These are phyloP conservation scores for Trametes gibbosa DNA, from an alignment of 768 basidiomycete genomes.

Conservation along the genomic window DNA sequence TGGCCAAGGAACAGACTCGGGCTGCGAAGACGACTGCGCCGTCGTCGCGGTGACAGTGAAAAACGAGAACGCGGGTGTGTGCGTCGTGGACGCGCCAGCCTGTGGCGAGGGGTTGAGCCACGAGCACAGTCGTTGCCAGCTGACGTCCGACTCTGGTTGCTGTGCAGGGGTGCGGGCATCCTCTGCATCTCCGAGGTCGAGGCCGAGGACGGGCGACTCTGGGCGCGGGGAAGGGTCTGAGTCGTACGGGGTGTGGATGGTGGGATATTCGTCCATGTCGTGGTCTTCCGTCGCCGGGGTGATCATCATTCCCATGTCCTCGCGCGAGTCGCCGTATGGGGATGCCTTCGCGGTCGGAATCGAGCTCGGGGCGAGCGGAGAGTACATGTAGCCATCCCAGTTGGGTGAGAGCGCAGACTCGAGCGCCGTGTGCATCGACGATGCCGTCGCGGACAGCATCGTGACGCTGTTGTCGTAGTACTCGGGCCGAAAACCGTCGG, in stretches of 20 bases:
- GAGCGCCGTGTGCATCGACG: constrained; percentile 73
- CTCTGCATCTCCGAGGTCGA: constrained; percentile 14
- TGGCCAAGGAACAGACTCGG: constrained; percentile 19
- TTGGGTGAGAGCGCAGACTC: constrained; percentile 58
- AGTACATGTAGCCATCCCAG: constrained; percentile 31
- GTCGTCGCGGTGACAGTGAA: constrained; percentile 17
- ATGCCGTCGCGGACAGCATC: constrained; percentile 46
- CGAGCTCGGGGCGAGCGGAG: constrained; percentile 20
- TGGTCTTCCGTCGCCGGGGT: constrained; percentile 23
- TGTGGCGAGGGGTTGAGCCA: constrained; percentile 16
- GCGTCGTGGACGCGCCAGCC: constrained; percentile 5
- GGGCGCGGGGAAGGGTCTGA: constrained; percentile 21
- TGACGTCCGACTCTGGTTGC: constrained; percentile 2
- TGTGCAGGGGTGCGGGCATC: background rate
- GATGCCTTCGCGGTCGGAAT: constrained; percentile 25
- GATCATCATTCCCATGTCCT: constrained; percentile 23
- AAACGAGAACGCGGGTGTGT: constrained; percentile 17
- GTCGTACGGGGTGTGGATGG: constrained; percentile 20
- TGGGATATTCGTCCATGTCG: constrained; percentile 25
- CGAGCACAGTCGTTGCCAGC: constrained; percentile 16
- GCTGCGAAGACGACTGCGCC: constrained; percentile 19
- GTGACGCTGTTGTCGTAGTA: constrained; percentile 48
- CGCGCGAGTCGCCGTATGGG: constrained; percentile 8
- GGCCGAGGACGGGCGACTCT: constrained; percentile 28
- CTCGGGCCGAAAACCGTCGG: constrained; percentile 41